These are phyloP conservation scores for Chlorella sp. DNA, from an alignment of 139 green algal genomes.

Conservation along the genomic window DNA sequence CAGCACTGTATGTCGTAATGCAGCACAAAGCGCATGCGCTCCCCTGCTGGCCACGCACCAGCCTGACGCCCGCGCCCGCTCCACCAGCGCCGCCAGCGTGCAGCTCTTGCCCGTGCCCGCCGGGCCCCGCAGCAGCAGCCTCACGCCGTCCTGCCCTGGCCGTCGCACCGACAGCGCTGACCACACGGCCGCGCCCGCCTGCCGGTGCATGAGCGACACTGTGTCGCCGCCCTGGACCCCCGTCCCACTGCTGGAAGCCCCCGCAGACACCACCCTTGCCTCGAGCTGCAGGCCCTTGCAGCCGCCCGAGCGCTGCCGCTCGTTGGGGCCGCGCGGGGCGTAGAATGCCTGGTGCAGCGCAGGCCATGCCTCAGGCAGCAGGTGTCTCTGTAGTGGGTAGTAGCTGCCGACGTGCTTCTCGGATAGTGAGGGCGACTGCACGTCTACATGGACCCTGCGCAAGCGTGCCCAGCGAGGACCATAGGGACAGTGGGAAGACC, in stretches of 20 bases:
- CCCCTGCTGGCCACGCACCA: constrained; percentile 19
- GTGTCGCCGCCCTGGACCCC: not conserved
- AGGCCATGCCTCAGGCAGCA: constrained; percentile 1
- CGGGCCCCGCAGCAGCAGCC: constrained; percentile 14
- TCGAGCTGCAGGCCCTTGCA: constrained; percentile 4
- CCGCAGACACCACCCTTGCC: not conserved
- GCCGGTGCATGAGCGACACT: not conserved
- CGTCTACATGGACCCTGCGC: not conserved
- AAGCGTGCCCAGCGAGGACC: too few species aligned
- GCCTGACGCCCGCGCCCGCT: constrained; percentile 38
- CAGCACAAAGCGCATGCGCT: too few species aligned
- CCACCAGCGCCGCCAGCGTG: constrained; percentile 45
- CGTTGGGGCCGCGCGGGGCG: not conserved
- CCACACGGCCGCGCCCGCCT: not conserved
- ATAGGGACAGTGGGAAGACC: too few species aligned
- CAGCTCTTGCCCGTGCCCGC: constrained; percentile 53
- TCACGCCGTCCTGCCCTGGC: not conserved
- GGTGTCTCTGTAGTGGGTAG: not conserved
- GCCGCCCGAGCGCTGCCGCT: not conserved
- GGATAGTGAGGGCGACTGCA: not conserved
- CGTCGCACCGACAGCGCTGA: not conserved
- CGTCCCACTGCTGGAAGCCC: too few species aligned
- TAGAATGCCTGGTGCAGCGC: constrained; percentile 10
- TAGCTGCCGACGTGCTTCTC: constrained; percentile 4
- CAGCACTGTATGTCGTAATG: too few species aligned